phyloP scores from a whole-genome alignment of 1,139 yeast species.

The Diutina neorugosa region DNA sequence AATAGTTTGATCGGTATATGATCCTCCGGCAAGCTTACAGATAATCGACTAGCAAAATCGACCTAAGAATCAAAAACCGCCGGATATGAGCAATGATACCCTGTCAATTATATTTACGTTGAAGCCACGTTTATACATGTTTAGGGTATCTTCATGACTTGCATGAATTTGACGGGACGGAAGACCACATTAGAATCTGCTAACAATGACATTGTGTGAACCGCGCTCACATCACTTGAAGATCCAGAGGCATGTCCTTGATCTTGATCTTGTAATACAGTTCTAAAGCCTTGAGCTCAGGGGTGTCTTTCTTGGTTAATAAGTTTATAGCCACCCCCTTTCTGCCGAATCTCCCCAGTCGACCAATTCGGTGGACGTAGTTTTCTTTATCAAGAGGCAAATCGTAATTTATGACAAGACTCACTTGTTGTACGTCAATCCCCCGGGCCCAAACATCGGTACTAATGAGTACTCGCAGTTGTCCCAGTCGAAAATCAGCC shows the following conservation, averaged over 20 bases:
- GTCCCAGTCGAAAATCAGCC: conserved; percentile 74
- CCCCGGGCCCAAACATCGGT: conserved; percentile 99
- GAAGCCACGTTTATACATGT: too few relatives aligned
- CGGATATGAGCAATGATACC: too few relatives aligned
- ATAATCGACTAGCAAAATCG: too few relatives aligned
- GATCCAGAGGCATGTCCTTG: conserved; percentile 65
- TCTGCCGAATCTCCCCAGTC: conserved; percentile 92
- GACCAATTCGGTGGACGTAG: conserved; percentile 87
- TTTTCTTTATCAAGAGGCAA: conserved; percentile 78
- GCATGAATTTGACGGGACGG: too few relatives aligned
- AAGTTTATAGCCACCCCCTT: conserved; percentile 92
- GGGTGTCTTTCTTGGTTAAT: conserved; percentile 57
- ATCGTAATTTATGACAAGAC: conserved; percentile 86
- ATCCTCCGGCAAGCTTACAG: too few relatives aligned
- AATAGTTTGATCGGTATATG: too few relatives aligned
- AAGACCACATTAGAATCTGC: too few relatives aligned
- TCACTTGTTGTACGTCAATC: conserved; percentile 95
- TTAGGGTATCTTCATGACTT: too few relatives aligned
- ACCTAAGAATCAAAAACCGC: too few relatives aligned
- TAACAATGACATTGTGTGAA: too few relatives aligned
- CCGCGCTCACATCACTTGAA: background rate
- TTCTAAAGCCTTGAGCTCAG: conserved; percentile 57
- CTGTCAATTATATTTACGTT: too few relatives aligned
- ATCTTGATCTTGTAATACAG: conserved; percentile 66
- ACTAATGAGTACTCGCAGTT: conserved; percentile 75